Conservation (phyloP, 257 asterid species). For the Solanum commersonii region DNA sequence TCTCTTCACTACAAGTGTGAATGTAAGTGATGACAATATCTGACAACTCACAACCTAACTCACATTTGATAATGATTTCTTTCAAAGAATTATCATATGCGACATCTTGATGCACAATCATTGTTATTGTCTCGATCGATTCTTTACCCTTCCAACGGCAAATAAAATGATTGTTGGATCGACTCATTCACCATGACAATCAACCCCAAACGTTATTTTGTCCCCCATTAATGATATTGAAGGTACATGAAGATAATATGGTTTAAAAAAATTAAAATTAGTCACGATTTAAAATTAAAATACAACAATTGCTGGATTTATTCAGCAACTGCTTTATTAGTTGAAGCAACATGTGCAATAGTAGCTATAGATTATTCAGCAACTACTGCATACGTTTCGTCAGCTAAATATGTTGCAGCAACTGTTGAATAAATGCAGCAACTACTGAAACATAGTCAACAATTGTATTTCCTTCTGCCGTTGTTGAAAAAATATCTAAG, state of each 20-base stretch:
- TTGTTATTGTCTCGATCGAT: neutral
- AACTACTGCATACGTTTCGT: too few relatives aligned
- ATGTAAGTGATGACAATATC: too few relatives aligned
- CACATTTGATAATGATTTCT: neutral
- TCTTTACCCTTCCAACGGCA: neutral
- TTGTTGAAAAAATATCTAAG: too few relatives aligned
- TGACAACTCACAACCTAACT: neutral
- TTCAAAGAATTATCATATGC: too few relatives aligned
- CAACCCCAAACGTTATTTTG: neutral
- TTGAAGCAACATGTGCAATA: too few relatives aligned
- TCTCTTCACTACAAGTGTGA: neutral
- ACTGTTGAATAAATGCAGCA: too few relatives aligned
- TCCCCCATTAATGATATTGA: neutral
- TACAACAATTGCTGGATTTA: neutral
- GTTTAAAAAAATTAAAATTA: too few relatives aligned
- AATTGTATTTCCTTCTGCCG: too few relatives aligned
- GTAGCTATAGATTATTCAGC: too few relatives aligned
- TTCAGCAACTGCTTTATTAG: neutral
- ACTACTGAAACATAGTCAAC: too few relatives aligned
- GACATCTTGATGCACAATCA: neutral
- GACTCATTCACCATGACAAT: neutral
- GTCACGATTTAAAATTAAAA: neutral
- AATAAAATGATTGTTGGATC: neutral
- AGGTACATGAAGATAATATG: neutral
- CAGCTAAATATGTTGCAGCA: too few relatives aligned